These are phyloP conservation scores for Colletotrichum tamarilloi DNA, from an alignment of 2,329 filamentous ascomycete genomes.

Conservation along the genomic window DNA sequence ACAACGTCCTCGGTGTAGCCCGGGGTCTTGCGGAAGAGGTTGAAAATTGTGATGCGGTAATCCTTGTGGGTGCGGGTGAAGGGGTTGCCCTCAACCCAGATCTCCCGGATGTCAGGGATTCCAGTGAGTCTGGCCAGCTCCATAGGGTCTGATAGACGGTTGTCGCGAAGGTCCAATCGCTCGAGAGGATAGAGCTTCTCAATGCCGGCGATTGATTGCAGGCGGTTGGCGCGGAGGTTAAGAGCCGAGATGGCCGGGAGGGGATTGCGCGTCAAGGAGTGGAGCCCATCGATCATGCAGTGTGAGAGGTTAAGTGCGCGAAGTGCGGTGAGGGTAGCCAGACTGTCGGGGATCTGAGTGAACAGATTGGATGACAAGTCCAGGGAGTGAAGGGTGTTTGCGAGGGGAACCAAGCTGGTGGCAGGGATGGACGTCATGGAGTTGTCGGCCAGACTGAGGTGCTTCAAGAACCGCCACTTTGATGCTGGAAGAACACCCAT, in stretches of 20 bases:
- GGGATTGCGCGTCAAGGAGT: slow-evolving; percentile 86
- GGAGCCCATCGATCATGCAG: slow-evolving; percentile 96
- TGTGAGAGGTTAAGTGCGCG: slow-evolving; percentile 93
- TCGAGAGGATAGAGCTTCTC: slow-evolving; percentile 91
- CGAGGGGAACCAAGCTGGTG: slow-evolving; percentile 81
- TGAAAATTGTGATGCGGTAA: slow-evolving; percentile 93
- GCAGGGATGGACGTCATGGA: slow-evolving; percentile 83
- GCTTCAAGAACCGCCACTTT: slow-evolving; percentile 95
- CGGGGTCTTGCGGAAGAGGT: slow-evolving; percentile 89
- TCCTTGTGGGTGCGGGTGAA: slow-evolving; percentile 88
- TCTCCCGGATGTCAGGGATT: slow-evolving; percentile 90
- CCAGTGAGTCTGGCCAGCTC: slow-evolving; percentile 90
- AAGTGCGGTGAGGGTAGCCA: slow-evolving; percentile 87
- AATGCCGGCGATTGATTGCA: slow-evolving; percentile 88
- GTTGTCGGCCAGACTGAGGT: slow-evolving; percentile 93
- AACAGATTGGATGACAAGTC: slow-evolving; percentile 95
- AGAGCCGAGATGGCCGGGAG: slow-evolving; percentile 93
- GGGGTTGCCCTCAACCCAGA: slow-evolving; percentile 93
- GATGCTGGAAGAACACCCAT: slow-evolving; percentile 80
- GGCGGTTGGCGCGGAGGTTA: slow-evolving; percentile 89
- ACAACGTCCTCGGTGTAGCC: slow-evolving; percentile 91
- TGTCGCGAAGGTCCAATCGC: slow-evolving; percentile 90
- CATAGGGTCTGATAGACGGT: slow-evolving; percentile 88
- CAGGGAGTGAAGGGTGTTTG: slow-evolving; percentile 89
- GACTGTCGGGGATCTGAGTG: slow-evolving; percentile 90